Conservation (phyloP, 306 rosid genomes). For the Sicyos baderoa region DNA sequence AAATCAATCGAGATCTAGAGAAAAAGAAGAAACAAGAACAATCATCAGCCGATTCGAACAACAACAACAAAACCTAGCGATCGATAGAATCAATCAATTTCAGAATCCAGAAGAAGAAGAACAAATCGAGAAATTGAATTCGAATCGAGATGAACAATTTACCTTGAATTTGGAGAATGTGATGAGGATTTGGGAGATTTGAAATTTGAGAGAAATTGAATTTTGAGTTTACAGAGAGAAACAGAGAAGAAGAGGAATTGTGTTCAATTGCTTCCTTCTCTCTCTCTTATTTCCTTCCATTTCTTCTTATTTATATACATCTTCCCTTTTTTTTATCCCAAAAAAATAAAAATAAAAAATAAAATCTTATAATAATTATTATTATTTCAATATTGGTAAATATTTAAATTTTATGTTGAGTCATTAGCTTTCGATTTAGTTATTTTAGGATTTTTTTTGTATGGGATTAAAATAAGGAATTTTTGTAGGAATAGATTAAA, state of each 20-base stretch:
- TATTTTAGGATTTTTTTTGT: too few species aligned
- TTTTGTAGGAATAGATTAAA: too few species aligned
- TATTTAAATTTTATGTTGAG: too few species aligned
- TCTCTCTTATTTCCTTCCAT: background rate
- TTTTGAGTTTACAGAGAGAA: too few species aligned
- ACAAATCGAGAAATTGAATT: background rate
- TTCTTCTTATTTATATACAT: background rate
- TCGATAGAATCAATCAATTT: background rate
- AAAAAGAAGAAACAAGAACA: background rate
- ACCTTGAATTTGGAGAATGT: background rate
- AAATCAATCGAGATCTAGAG: background rate
- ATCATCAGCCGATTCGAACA: background rate
- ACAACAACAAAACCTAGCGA: too few species aligned
- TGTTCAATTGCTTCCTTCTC: constrained; percentile 21
- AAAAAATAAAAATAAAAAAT: too few species aligned
- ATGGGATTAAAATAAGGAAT: too few species aligned
- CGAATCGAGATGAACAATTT: background rate
- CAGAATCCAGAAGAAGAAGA: background rate
- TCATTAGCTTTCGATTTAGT: too few species aligned
- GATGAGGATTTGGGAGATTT: background rate
- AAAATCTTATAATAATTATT: background rate
- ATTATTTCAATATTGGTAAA: background rate
- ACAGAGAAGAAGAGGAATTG: too few species aligned
- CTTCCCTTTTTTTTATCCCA: background rate
- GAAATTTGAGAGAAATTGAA: constrained; percentile 26